Evolutionary conservation across 768 basidiomycete species (phyloP), one percentile per base, ranked within the genome.

Genomic region (Tylopilus balloui): DNA sequence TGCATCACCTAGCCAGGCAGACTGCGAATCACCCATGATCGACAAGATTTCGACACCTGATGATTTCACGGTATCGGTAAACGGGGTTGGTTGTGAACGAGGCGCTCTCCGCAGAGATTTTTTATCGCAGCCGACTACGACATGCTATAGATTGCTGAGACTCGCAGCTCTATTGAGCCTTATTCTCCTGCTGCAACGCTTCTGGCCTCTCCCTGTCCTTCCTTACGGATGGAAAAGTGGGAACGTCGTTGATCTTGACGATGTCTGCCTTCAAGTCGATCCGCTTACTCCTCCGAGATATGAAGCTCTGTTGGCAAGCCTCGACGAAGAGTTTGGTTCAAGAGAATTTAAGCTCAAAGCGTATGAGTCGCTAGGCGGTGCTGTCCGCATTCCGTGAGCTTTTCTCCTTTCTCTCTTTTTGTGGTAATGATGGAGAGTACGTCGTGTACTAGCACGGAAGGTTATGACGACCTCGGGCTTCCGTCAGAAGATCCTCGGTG

Each of bases 401-500:
- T 29, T 21, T 29, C 21, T 44, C 10, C n/a, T 11, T 9, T 13
- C 14, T 9, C 24, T 25, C 25, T 15, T 28, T n/a, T 3, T 14
- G 19, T 3, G 5, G 34, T 44, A 15, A 41, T 59, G 39, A 37
- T 20, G 14, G 6, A 15, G n/a, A 6, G n/a, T 17, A 12, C 45
- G 6, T 40, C n/a, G 34, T 14, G n/a, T 31, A 20, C 38, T 20
- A 81, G 79, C 15, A 81, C 80, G 10, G 78, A 80, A 57, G 74
- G 73, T 4, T 80, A 66, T 51, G 79, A 82, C 51, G 68, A 69
- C 48, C 72, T 80, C 66, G 73, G 69, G 10, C 65, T 70, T 9
- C 67, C 79, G 42, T 75, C 72, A 11, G 64, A 70, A 45, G 80
- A 81, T 51, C 65, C 74, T 7, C 70, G 78, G 6, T 71, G 70